phyloP scores from a whole-genome alignment of 2,329 filamentous ascomycete genomes.

The Ilyonectria mors-panacis region DNA sequence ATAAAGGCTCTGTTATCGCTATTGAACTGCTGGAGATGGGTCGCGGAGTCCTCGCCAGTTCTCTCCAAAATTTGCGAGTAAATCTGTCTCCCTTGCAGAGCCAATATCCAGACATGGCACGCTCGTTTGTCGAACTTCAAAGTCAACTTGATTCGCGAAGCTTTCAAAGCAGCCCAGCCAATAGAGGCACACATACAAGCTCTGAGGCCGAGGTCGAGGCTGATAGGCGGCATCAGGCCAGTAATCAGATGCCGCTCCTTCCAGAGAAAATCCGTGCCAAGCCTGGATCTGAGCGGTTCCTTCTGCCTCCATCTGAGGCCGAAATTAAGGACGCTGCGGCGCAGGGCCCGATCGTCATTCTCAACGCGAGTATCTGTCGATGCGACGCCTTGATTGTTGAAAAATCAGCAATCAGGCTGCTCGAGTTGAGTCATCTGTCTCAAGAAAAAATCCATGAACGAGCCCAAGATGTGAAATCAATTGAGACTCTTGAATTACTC shows the following conservation, averaged over 20 bases:
- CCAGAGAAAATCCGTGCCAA: background rate
- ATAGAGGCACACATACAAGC: background rate
- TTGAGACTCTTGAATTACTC: slow-evolving; percentile 1
- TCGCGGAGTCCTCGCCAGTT: slow-evolving; percentile 1
- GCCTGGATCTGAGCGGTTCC: background rate
- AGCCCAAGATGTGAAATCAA: background rate
- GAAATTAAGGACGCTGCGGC: background rate
- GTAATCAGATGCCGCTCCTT: background rate
- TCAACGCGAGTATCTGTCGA: background rate
- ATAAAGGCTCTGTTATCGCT: background rate
- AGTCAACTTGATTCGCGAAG: background rate
- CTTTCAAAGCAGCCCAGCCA: too few species aligned
- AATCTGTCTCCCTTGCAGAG: background rate
- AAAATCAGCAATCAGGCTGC: background rate
- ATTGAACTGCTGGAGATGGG: background rate
- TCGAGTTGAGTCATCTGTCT: background rate
- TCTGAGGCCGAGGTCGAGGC: too few species aligned
- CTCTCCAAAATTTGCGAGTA: background rate
- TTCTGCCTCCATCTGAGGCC: background rate
- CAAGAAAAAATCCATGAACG: background rate
- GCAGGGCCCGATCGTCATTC: background rate
- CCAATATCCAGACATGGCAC: background rate
- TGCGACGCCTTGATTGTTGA: slow-evolving; percentile 5
- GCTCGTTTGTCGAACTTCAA: background rate
- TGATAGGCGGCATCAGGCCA: background rate